Percentiles rank a stretch among this genome's conserved stretches.
Evolutionary conservation across 2,329 filamentous ascomycete genomes (phyloP).

Genomic region (Aspergillus brasiliensis): DNA sequence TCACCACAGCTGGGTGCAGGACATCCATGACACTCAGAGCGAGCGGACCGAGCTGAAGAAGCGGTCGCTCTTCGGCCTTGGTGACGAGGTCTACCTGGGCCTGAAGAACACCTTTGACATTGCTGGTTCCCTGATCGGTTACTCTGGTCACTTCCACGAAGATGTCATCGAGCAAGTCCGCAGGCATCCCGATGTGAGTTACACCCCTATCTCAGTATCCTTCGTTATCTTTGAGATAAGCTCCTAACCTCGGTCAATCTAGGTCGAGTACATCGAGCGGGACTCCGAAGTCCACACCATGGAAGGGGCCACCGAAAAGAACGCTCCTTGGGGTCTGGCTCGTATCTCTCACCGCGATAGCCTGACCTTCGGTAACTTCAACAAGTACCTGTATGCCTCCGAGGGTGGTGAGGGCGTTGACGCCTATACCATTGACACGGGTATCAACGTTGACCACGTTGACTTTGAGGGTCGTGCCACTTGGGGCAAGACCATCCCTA

Average conservation of each 20-base stretch:
- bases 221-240: background rate
- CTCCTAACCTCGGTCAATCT: conserved; percentile 10
- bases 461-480: conserved; percentile 95
- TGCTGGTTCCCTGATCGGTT: conserved; percentile 78
- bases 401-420: conserved; percentile 97
- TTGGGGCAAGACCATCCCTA: conserved; percentile 96
- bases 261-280: conserved; percentile 97
- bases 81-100: conserved; percentile 71
- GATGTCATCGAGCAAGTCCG: conserved; percentile 90
- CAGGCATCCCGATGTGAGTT: conserved; percentile 92
- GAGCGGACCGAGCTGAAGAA: conserved; percentile 86
- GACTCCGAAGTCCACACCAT: conserved; percentile 91
- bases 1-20: conserved; percentile 91
- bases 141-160: conserved; percentile 95
- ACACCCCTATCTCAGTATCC: conserved; percentile 9
- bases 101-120: conserved; percentile 98
- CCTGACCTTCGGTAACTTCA: conserved; percentile 88
- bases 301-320: conserved; percentile 72
- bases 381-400: conserved; percentile 93
- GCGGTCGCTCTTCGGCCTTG: conserved; percentile 72
- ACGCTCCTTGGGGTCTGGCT: conserved; percentile 97
- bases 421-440: conserved; percentile 98
- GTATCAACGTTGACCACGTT: conserved; percentile 89
- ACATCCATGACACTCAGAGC: conserved; percentile 73
- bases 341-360: conserved; percentile 93